Percentiles rank a stretch among this genome's conserved stretches.
Conservation (phyloP, 139 green algal species). For the Microglena sp. region DNA sequence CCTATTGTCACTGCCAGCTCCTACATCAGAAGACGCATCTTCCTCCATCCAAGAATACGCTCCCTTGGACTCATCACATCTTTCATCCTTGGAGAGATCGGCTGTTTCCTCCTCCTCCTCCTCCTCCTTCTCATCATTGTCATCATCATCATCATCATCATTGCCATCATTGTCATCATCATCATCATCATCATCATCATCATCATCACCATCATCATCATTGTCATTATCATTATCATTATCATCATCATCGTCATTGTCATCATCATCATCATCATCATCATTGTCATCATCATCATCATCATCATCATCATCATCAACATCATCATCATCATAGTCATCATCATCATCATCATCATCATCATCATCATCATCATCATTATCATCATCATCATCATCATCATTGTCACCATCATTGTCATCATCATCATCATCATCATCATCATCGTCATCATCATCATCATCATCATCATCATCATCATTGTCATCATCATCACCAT, state of each 20-base stretch:
- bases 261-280: slow-evolving; percentile 5
- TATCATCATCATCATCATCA: background rate
- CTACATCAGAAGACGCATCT: background rate
- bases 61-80: background rate
- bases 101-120: background rate
- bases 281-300: background rate
- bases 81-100: background rate
- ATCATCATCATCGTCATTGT: background rate
- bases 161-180: background rate
- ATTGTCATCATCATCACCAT: no score
- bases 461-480: no score
- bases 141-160: no score
- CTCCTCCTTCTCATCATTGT: no score
- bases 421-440: no score
- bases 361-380: background rate
- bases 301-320: background rate
- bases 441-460: no score
- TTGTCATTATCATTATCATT: background rate
- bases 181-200: background rate
- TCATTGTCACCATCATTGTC: no score
- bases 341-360: background rate
- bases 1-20: background rate
- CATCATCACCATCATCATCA: background rate
- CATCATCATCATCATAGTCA: no score
- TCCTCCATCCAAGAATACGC: background rate